Base-by-base conservation (phyloP, 2,329 filamentous ascomycete genomes). In the Xylariomycetidae sp. region DNA sequence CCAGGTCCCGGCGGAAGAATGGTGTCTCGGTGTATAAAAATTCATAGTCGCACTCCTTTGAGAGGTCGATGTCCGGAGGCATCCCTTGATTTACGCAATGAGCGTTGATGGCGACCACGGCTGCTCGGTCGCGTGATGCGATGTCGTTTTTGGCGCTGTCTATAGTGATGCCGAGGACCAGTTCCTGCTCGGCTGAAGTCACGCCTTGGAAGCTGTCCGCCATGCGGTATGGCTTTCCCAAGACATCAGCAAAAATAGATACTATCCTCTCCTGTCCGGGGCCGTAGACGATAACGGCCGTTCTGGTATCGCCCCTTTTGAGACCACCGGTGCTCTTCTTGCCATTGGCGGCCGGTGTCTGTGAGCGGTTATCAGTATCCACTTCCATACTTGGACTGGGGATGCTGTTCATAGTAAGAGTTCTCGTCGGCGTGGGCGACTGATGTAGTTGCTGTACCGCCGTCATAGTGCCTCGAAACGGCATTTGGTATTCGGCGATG, bases 21-120 rank as follows among this genome's bases (percentile, higher is more conserved):
- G 82, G 74, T 7, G 72, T 70, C 42, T 80, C 74, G 4, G 83
- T 85, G 63, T 92, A 94, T 14, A 94, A 70, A 48, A 90, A 92
- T 57, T 94, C 87, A 62, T 90, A 92, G 61, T 92, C 85, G 63
- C 84, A 89, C 37, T 73, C 61, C 16, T 75, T 66, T 12, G 81
- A 87, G 16, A 88, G 70, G 28, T 68, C 58, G 25, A 73, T 57
- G 45, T 86, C 78, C n/a, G 81, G 78, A 13, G 79, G 77, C 65
- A 82, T 84, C 18, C 78, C 79, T 35, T 79, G 68, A 48, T 81
- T 78, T 42, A 88, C 77, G 53, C 82, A 86, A 56, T 90, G 84
- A 16, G 84, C 80, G 55, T 89, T 84, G 54, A 92, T 82, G 36
- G 81, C 65, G 30, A 88, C 72, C 27, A 86, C 66, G 20, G 79